Evolutionary conservation across 257 asterid species (phyloP), one percentile per base, ranked within the genome.

Genomic region (Forsythia suspensa): DNA sequence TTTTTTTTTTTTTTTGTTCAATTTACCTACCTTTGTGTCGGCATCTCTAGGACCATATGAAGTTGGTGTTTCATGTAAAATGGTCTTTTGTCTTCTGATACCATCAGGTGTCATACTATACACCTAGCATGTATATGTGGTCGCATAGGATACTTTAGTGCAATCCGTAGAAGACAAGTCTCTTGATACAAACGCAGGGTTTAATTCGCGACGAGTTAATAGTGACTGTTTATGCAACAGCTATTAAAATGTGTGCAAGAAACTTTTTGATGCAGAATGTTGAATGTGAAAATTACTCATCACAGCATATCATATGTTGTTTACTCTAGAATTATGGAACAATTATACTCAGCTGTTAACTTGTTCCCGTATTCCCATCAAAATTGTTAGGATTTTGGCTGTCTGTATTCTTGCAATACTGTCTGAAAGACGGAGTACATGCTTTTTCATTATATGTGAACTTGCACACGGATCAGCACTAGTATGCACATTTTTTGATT

Each of bases 321-420:
- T 46, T 61, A 52, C 51, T 71, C 75, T 79, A 39, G 46, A 15
- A 75, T 37, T 46, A 2, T 76, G 24, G 79, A 78, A 29, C 41
- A 43, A 29, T 63, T 18, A n/a, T 42, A 78, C 21, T 66, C 70
- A 63, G 70, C 69, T 61, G 37, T 61, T 29, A 61, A 61, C 37
- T 37, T 8, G 21, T 75, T 73, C 13, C 65, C 7, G 71, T 18
- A 65, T 51, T 52, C 70, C 75, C 61, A 69, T 75, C 69, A 38
- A 24, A 21, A 68, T 37, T 3, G 16, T 20, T 36, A 36, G 40
- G 24, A 72, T 11, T 46, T 24, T 21, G 39, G 10, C 38, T 4
- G 18, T 71, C 57, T n/a, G 29, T 6, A 71, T 43, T 39, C 40
- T 43, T 21, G 29, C 20, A 24, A 3, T 20, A 4, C 29, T 46